Evolutionary conservation across 2,329 filamentous ascomycete genomes (phyloP), one percentile per base, ranked within the genome.

Genomic region (Calonectria henricotiae): DNA sequence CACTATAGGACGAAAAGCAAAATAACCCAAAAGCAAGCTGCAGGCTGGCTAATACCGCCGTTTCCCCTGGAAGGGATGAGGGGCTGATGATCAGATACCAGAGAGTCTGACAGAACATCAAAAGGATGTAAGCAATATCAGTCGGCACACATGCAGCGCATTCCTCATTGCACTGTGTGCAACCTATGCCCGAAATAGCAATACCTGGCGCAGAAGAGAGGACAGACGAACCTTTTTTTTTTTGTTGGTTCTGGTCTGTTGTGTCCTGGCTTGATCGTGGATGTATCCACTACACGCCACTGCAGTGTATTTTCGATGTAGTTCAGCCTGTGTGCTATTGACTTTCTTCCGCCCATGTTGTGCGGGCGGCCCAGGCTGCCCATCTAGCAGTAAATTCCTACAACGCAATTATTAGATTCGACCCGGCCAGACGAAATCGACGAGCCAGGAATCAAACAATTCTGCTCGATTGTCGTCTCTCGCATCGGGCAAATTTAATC

Each of bases 401-500:
- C 17, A 12, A 37, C 32, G 12, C n/a, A 39, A 15, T 20, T 5
- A 39, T 55, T 55, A 25, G 20, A 55, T 37, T 55, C 12, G 20
- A 17, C 13, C n/a, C 20, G 32, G 20, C 30, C 4, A 39, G 20
- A 51, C 13, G 37, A 37, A 39, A 58, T 12, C 13, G 13, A 39
- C 20, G 12, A 37, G 8, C 17, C 17, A n/a, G 25, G 51, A 58
- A 58, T 25, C 12, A 64, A 58, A 41, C 41, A 47, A 39, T 39
- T n/a, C 49, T 63, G 41, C 30, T 35, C 35, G 46, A 54, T 30
- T 47, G 20, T 25, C 62, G 51, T 47, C 47, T 68, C 37, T 64
- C 51, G 51, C 51, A 41, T 27, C 61, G 61, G 25, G 41, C 44
- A 64, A 65, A 68, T 68, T 61, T 47, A 64, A 20, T 63, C 39